phyloP scores from a whole-genome alignment of 768 basidiomycete genomes.

The Serendipita sp. region DNA sequence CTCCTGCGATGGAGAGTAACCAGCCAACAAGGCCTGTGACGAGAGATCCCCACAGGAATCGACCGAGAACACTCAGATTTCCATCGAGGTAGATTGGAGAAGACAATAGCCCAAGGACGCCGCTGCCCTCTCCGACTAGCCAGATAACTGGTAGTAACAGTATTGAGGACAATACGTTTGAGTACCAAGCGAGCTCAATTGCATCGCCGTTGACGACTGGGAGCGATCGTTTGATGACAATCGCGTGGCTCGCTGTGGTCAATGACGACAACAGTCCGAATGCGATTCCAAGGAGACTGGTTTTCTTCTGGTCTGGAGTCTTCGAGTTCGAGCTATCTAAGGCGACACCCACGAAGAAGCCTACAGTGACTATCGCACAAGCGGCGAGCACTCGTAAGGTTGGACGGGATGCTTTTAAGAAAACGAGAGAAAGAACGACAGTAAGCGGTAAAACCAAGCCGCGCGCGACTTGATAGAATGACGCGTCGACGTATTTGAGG shows the following conservation, averaged over 20 bases:
- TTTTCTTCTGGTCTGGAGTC: slow-evolving; percentile 7
- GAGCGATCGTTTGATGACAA: slow-evolving; percentile 82
- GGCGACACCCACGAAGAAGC: slow-evolving; percentile 85
- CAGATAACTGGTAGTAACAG: slow-evolving; percentile 57
- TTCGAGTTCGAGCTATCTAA: slow-evolving; percentile 34
- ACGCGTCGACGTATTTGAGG: slow-evolving; percentile 85
- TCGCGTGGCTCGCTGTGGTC: slow-evolving; percentile 82
- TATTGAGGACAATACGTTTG: slow-evolving; percentile 50
- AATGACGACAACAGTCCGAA: slow-evolving; percentile 75
- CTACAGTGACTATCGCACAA: slow-evolving; percentile 67
- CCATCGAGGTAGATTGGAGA: slow-evolving; percentile 38
- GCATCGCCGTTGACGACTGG: slow-evolving; percentile 69
- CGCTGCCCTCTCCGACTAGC: slow-evolving; percentile 44
- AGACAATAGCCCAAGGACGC: slow-evolving; percentile 19
- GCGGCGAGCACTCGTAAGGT: slow-evolving; percentile 56
- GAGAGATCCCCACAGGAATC: slow-evolving; percentile 40
- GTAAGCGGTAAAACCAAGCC: slow-evolving; percentile 90
- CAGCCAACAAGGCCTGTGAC: slow-evolving; percentile 80
- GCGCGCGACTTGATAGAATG: slow-evolving; percentile 90
- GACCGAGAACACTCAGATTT: slow-evolving; percentile 67
- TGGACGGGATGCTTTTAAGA: slow-evolving; percentile 53
- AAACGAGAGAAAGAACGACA: slow-evolving; percentile 64
- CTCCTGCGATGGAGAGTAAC: slow-evolving; percentile 83
- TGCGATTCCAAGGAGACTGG: slow-evolving; percentile 37
- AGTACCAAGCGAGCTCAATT: slow-evolving; percentile 79